Evolutionary conservation across 805 yeast species (phyloP).

Genomic region (Wickerhamomyces rabaulensis): DNA sequence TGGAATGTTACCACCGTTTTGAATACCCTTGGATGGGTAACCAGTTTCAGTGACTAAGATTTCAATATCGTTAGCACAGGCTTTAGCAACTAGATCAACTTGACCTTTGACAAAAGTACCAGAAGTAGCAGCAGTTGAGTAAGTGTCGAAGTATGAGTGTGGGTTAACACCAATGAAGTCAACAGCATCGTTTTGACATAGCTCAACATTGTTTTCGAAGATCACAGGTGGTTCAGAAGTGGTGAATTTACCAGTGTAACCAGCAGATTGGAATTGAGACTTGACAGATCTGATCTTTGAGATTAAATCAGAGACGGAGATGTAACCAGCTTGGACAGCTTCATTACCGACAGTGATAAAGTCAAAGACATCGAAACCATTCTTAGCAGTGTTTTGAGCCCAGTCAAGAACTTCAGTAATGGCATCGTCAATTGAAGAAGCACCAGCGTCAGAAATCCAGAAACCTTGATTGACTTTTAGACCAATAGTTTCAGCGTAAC

Average conservation of each 20-base stretch:
- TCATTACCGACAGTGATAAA: conserved; percentile 85
- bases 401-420: conserved; percentile 48
- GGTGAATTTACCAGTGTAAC: conserved; percentile 71
- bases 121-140: conserved; percentile 56
- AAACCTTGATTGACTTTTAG: conserved; percentile 80
- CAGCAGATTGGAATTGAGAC: conserved; percentile 52
- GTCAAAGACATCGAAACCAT: conserved; percentile 72
- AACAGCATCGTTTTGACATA: conserved; percentile 64
- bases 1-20: conserved; percentile 74
- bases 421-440: conserved; percentile 59
- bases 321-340: conserved; percentile 63
- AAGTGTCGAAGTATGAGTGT: conserved; percentile 75
- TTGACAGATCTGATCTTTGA: conserved; percentile 63
- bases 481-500: conserved; percentile 54
- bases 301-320: conserved; percentile 57
- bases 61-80: conserved; percentile 48
- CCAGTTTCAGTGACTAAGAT: conserved; percentile 83
- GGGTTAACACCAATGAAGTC: conserved; percentile 86
- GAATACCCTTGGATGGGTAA: conserved; percentile 70
- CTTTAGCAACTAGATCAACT: conserved; percentile 42
- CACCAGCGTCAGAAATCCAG: conserved; percentile 67
- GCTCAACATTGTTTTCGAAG: conserved; percentile 53
- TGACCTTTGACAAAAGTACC: conserved; percentile 70
- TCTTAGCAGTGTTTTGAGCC: conserved; percentile 32
- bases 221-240: conserved; percentile 89